Evolutionary conservation across 495 filamentous ascomycete species (phyloP), one percentile per base, ranked within the genome.

Genomic region (Endocarpon pusillum): DNA sequence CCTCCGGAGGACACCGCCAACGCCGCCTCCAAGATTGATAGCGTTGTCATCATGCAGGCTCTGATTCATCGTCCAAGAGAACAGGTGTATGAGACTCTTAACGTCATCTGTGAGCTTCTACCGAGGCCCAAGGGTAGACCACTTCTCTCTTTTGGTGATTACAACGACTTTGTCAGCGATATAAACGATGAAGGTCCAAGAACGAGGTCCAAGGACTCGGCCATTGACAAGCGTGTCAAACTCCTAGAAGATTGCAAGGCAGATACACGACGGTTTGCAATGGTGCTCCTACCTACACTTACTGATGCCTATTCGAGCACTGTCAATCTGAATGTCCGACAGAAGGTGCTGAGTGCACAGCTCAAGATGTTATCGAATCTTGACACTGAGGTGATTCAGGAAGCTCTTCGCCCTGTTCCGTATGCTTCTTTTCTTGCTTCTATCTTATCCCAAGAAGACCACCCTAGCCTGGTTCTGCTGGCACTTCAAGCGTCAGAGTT

Each of bases 301-400:
- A 96, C 91, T 12, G 86, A 99, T 47, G 91, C 86, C 2, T 99
- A 89, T 48, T 93, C 89, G 2, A 96, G 89, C 54, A 99, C 91
- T 3, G 87, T 99, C 37, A 99, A 99, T 49, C 61, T 96, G n/a
- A 79, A 66, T 32, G 91, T 99, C 11, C 82, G 91, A n/a, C 83
- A 96, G 45, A 94, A 91, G 59, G 91, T 96, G 12, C 65, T 99
- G 26, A 79, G 73, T 20, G 89, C 91, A 14, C 91, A 99, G 43
- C 62, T 96, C 20, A 94, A 96, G 59, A 96, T 99, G 85, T 69
- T 99, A 9, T 93, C 85, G n/a, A 92, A 94, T 42, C 48, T 96
- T 14, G 86, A 94, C 45, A 65, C 68, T 8, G 64, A 67, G 22
- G 80, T 99, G 28, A 66, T 99, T 10, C 70, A 81, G 37, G 87